phyloP scores from a whole-genome alignment of 371 early-diverging fungal genomes.

The Mucor lusitanicus region DNA sequence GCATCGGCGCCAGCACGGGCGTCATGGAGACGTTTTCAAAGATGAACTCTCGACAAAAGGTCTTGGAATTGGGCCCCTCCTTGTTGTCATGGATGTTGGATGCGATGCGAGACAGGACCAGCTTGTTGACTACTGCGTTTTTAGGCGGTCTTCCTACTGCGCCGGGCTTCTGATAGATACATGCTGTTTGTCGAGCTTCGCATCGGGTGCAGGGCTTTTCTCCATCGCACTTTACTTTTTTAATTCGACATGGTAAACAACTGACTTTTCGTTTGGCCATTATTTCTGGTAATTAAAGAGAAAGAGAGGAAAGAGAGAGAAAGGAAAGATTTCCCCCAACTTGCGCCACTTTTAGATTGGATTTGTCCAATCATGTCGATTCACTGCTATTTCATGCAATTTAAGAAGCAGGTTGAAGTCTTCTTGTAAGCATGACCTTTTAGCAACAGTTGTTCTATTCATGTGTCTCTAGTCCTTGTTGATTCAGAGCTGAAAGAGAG shows the following conservation, averaged over 20 bases:
- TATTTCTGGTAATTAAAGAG: background rate
- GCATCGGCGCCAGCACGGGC: constrained; percentile 1
- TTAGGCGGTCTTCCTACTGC: constrained; percentile 36
- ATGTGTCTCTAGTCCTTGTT: too few species aligned
- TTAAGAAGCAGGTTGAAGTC: background rate
- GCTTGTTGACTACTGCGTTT: constrained; percentile 37
- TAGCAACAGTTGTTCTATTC: too few species aligned
- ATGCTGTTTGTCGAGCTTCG: constrained; percentile 7
- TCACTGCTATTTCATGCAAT: background rate
- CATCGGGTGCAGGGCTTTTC: constrained; percentile 29
- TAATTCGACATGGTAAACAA: constrained; percentile 26
- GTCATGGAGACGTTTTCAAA: constrained; percentile 17
- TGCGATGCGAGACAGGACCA: constrained; percentile 10
- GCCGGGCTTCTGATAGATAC: constrained; percentile 24
- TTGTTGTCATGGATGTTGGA: background rate
- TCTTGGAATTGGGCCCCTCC: background rate
- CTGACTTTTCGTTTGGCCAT: constrained; percentile 30
- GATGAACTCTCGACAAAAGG: constrained; percentile 20
- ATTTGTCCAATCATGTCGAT: background rate
- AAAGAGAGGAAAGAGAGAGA: background rate
- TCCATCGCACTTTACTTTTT: constrained; percentile 34
- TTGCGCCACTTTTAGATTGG: background rate
- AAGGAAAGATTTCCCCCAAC: background rate
- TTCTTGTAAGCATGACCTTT: too few species aligned
- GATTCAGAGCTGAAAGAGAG: too few species aligned